phyloP scores from a whole-genome alignment of 1,139 yeast genomes.

The Taphrina wiesneri region DNA sequence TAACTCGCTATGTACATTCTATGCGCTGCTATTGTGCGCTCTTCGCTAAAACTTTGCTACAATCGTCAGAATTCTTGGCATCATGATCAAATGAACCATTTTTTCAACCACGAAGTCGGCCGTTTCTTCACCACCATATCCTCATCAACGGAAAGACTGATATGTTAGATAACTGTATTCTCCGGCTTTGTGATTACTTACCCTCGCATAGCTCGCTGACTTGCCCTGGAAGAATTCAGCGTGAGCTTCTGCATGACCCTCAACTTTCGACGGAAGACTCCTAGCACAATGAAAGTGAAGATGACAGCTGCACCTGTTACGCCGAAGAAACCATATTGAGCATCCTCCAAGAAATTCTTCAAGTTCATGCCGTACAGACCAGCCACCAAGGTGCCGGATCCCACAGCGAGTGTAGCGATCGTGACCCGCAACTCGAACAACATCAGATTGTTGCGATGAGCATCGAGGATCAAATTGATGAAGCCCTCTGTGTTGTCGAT shows the following conservation, averaged over 20 bases:
- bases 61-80: not conserved
- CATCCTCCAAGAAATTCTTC: slow-evolving; percentile 83
- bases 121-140: not conserved
- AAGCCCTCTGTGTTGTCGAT: slow-evolving; percentile 94
- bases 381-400: slow-evolving; percentile 73
- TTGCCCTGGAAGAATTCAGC: slow-evolving; percentile 1
- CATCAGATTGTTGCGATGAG: slow-evolving; percentile 92
- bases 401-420: slow-evolving; percentile 78
- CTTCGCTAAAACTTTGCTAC: not conserved
- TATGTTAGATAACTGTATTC: not conserved
- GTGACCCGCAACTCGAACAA: slow-evolving; percentile 68
- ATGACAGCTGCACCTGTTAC: slow-evolving; percentile 55
- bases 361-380: slow-evolving; percentile 96
- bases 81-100: not conserved
- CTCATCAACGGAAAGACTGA: not conserved
- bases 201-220: slow-evolving; percentile 9
- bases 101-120: not conserved
- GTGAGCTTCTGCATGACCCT: slow-evolving; percentile 26
- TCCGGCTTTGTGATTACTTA: not conserved
- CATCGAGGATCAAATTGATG: slow-evolving; percentile 89
- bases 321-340: slow-evolving; percentile 62
- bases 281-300: slow-evolving; percentile 48
- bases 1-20: not conserved
- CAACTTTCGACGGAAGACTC: slow-evolving; percentile 16
- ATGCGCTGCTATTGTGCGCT: not conserved